phyloP scores from a whole-genome alignment of 2,329 filamentous ascomycete genomes.

The Albifimbria verrucaria region DNA sequence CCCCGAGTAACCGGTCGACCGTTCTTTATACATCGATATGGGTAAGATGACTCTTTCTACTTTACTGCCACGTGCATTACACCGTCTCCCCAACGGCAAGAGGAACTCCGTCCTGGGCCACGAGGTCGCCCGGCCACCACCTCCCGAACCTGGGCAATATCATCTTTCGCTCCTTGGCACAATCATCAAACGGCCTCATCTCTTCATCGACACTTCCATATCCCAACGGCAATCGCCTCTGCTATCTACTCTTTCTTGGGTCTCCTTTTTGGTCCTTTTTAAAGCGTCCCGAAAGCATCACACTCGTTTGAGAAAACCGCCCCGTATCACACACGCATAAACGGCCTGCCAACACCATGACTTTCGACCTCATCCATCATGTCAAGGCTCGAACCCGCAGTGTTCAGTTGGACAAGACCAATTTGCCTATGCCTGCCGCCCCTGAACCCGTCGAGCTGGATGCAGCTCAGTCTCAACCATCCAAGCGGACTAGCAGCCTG shows the following conservation, averaged over 20 bases:
- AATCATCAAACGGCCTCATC: constrained; percentile 12
- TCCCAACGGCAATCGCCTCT: constrained; percentile 33
- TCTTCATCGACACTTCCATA: constrained; percentile 24
- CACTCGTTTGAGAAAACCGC: constrained; percentile 15
- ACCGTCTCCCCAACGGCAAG: constrained; percentile 21
- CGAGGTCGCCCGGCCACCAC: not conserved
- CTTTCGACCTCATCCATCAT: constrained; percentile 40
- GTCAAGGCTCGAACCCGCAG: constrained; percentile 44
- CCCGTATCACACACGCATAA: constrained; percentile 15
- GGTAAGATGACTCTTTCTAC: constrained; percentile 34
- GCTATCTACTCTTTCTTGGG: constrained; percentile 46
- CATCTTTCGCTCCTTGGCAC: constrained; percentile 6
- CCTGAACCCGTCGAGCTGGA: constrained; percentile 10
- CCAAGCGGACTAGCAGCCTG: constrained; percentile 32
- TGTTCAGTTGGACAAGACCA: constrained; percentile 42
- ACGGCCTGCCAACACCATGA: constrained; percentile 35
- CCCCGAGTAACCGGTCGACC: constrained; percentile 24
- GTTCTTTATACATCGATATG: constrained; percentile 38
- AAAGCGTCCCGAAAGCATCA: constrained; percentile 20
- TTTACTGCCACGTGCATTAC: constrained; percentile 18
- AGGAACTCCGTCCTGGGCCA: not conserved
- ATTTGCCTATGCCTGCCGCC: constrained; percentile 11
- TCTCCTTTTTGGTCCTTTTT: constrained; percentile 33
- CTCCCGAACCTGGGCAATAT: constrained; percentile 5
- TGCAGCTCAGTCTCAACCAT: constrained; percentile 11